These are phyloP conservation scores for Ceratobasidium sp. DNA, from an alignment of 1,284 basidiomycete species.

Conservation along the genomic window DNA sequence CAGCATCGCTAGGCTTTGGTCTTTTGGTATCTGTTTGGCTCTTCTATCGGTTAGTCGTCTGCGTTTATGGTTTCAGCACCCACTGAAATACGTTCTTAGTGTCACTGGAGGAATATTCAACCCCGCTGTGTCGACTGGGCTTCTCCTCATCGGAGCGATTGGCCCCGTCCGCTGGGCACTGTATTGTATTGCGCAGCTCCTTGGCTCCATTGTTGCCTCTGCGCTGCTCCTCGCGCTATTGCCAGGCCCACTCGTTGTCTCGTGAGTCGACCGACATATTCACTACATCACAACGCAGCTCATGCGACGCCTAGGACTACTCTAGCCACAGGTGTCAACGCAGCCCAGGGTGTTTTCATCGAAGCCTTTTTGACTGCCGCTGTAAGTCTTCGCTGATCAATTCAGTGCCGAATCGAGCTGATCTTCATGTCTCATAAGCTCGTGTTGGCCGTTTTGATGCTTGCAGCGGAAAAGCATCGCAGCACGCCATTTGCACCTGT, in stretches of 20 bases:
- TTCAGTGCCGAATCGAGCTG: too few species aligned
- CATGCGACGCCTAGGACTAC: too few species aligned
- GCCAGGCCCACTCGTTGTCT: constrained; percentile 65
- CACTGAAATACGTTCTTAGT: neutral
- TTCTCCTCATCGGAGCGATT: constrained; percentile 65
- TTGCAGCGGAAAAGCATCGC: constrained; percentile 43
- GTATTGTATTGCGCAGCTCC: constrained; percentile 52
- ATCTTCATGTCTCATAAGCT: too few species aligned
- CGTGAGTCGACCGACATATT: constrained; percentile 54
- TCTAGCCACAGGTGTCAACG: constrained; percentile 37
- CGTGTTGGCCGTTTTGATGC: constrained; percentile 66
- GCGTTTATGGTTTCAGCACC: neutral
- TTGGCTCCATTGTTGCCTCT: constrained; percentile 57
- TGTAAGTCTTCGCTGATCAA: too few species aligned
- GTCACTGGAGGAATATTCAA: constrained; percentile 44
- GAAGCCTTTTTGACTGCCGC: constrained; percentile 44
- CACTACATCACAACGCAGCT: constrained; percentile 28
- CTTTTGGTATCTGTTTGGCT: neutral
- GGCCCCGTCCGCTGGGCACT: constrained; percentile 54
- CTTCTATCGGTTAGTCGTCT: constrained; percentile 7
- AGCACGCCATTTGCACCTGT: constrained; percentile 38
- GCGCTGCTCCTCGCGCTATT: constrained; percentile 68
- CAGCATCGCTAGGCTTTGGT: neutral
- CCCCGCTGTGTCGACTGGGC: constrained; percentile 37
- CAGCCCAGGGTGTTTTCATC: constrained; percentile 43